Evolutionary conservation across 73 alveolate species (phyloP).

Genomic region (Breviolum minutum): DNA sequence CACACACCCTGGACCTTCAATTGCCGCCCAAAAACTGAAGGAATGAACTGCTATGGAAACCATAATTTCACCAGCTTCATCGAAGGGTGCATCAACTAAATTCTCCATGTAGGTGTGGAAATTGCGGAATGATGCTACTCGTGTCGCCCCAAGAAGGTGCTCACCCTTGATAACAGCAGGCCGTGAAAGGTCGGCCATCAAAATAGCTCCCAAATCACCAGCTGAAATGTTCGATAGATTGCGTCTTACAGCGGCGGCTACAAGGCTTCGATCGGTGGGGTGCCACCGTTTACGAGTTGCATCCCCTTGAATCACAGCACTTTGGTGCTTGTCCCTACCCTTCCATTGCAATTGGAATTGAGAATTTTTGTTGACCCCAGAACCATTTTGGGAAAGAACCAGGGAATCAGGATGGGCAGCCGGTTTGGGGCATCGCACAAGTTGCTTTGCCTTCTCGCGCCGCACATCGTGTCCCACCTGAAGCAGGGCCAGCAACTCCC

Average conservation of each 20-base stretch:
- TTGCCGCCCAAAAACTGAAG: not conserved
- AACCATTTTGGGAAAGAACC: not conserved
- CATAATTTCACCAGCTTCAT: not conserved
- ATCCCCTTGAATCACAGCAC: not conserved
- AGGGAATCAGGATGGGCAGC: not conserved
- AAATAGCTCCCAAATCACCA: constrained; percentile 19
- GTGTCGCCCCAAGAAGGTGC: not conserved
- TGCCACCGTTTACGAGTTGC: constrained; percentile 5
- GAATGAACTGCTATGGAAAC: constrained; percentile 31
- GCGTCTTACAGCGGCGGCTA: not conserved
- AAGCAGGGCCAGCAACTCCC: no score
- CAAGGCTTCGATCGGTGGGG: not conserved
- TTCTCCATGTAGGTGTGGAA: constrained; percentile 5
- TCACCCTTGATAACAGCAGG: constrained; percentile 25
- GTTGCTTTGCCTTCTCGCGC: no score
- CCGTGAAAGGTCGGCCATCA: constrained; percentile 6
- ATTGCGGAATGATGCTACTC: not conserved
- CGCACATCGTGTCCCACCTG: no score
- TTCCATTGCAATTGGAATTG: not conserved
- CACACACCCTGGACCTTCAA: not conserved
- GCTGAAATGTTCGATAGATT: not conserved
- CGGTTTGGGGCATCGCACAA: no score
- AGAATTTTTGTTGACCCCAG: not conserved
- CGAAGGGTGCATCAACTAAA: not conserved
- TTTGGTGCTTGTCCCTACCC: not conserved